Evolutionary conservation across 2,329 filamentous ascomycete species (phyloP).

Genomic region (Diaporthe sp.): DNA sequence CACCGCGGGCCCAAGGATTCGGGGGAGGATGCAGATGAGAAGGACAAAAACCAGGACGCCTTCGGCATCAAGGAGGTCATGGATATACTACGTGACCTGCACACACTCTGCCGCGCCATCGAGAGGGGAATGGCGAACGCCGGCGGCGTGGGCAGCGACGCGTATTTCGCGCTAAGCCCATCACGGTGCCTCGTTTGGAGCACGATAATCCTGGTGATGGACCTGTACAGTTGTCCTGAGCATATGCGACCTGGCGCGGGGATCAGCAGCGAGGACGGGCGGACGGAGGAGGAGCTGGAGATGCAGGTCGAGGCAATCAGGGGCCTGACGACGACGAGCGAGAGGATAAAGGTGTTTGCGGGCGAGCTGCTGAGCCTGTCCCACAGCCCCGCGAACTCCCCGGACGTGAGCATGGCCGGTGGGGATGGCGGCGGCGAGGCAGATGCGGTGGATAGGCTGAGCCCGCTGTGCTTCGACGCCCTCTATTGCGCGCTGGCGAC

Average conservation of each 20-base stretch:
- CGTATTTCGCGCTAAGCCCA: constrained; percentile 34
- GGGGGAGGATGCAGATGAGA: not conserved
- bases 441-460: constrained; percentile 43
- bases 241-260: constrained; percentile 38
- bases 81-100: constrained; percentile 37
- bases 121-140: constrained; percentile 30
- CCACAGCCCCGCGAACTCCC: not conserved
- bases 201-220: constrained; percentile 44
- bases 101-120: constrained; percentile 32
- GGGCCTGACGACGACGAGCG: constrained; percentile 45
- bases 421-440: not conserved
- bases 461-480: constrained; percentile 49
- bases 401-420: not conserved
- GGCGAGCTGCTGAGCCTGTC: constrained; percentile 38
- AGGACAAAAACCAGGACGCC: constrained; percentile 26
- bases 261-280: constrained; percentile 47
- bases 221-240: constrained; percentile 49
- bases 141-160: not conserved
- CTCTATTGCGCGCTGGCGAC: constrained; percentile 51
- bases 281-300: constrained; percentile 43
- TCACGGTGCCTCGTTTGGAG: constrained; percentile 39
- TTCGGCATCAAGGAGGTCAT: constrained; percentile 36
- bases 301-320: constrained; percentile 48
- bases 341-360: constrained; percentile 43
- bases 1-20: not conserved